Base-by-base conservation (phyloP, 139 green algal species). In the Auxenochlorella pyrenoidosa region DNA sequence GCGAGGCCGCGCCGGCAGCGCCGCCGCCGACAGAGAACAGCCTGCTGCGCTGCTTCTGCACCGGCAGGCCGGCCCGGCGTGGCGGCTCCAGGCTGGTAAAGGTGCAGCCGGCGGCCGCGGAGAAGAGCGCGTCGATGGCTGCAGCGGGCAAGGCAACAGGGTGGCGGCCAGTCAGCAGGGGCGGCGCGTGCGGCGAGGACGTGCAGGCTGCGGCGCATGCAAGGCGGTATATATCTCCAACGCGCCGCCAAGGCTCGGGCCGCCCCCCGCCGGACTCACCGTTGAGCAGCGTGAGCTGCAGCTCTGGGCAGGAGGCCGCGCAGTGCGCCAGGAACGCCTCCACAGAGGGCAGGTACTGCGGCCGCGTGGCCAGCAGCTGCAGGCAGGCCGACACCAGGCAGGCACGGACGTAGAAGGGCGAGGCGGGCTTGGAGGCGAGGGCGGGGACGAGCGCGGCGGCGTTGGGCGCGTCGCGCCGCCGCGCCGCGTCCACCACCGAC, bases 291-390 rank as follows among this genome's bases (percentile, higher is more conserved):
- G 38, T 30, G 3, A 58, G 54, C 18, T 87, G 84, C 44, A 82
- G 43, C 18, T 65, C 66, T 2, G 66, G 54, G 40, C 76, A 88
- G 44, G 76, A 77, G 30, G n/a, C 30, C 36, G 21, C 21, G 77
- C 78, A 88, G 65, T 66, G 43, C 28, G 63, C 70, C 2, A 90
- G 44, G 72, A 90, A 90, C 38, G 70, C 87, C 76, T 86, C 80
- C 16, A 90, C 70, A 0, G 87, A 80, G 26, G 66, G 81, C 65
- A 90, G 66, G 22, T 87, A 68, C 65, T 88, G 80, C 30, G 87
- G 87, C 34, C 79, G 63, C 1, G 80, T 72, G 51, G 84, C 87
- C 24, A 88, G 44, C 34, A 78, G 79, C 66, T 90, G 65, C 75
- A 90, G 51, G 44, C 79, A 76, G 65, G 65, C 70, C 12, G 63